Conservation (phyloP, 2,329 filamentous ascomycete species). For the Lasiodiplodia hormozganensis region DNA sequence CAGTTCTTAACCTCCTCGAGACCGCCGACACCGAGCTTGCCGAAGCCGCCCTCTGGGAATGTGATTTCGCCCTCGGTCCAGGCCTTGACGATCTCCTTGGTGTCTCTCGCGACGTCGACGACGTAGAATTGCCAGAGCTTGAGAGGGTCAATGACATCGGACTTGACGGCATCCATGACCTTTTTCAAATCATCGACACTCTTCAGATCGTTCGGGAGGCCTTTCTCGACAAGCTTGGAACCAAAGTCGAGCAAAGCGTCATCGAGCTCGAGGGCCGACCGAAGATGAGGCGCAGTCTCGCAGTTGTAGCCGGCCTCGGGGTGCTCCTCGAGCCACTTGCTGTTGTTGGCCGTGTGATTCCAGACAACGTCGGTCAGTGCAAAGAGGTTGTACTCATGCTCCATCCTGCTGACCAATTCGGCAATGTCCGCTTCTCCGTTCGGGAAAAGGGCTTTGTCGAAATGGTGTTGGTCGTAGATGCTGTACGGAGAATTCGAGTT, state of each 20-base stretch:
- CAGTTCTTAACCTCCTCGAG: constrained; percentile 62
- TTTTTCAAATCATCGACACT: constrained; percentile 74
- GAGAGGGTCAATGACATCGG: constrained; percentile 76
- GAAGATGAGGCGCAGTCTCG: constrained; percentile 79
- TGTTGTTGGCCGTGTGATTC: constrained; percentile 97
- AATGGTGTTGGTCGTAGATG: constrained; percentile 87
- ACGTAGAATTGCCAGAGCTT: constrained; percentile 95
- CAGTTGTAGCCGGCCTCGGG: constrained; percentile 96
- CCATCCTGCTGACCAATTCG: constrained; percentile 79
- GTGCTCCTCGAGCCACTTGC: constrained; percentile 90
- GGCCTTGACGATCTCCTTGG: constrained; percentile 70
- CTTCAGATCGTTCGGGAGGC: constrained; percentile 77
- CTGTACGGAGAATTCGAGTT: constrained; percentile 97
- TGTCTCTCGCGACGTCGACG: constrained; percentile 77
- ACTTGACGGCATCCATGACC: constrained; percentile 85
- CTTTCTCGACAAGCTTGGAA: constrained; percentile 67
- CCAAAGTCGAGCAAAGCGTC: constrained; percentile 72
- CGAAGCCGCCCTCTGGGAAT: constrained; percentile 61
- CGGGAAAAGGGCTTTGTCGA: constrained; percentile 83
- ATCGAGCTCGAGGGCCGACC: constrained; percentile 76
- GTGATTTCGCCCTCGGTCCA: constrained; percentile 71
- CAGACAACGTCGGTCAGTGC: constrained; percentile 95
- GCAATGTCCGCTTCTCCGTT: constrained; percentile 83
- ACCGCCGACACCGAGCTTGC: constrained; percentile 55
- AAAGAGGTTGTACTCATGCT: constrained; percentile 82